These are phyloP conservation scores for Penicillium polonicum DNA, from an alignment of 2,329 filamentous ascomycete genomes.

Conservation along the genomic window DNA sequence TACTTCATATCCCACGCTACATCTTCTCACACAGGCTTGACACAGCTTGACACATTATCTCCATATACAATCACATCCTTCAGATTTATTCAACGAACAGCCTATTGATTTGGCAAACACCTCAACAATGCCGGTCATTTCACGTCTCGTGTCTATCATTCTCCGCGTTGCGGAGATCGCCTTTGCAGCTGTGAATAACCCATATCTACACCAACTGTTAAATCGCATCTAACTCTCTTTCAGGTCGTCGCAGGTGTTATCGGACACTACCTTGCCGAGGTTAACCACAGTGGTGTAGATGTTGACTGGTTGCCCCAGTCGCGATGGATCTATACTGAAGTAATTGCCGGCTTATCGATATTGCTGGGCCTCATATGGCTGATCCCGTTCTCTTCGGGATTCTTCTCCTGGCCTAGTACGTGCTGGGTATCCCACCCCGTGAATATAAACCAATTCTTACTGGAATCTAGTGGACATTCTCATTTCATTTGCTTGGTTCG, in stretches of 20 bases:
- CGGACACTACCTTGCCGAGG: slow-evolving; percentile 61
- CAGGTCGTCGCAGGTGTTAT: slow-evolving; percentile 65
- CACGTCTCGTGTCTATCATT: slow-evolving; percentile 56
- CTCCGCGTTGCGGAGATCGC: slow-evolving; percentile 64
- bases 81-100: background rate
- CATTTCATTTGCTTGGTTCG: slow-evolving; percentile 69
- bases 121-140: slow-evolving; percentile 50
- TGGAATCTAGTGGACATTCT: slow-evolving; percentile 59
- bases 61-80: background rate
- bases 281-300: slow-evolving; percentile 26
- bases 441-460: slow-evolving; percentile 5
- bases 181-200: slow-evolving; percentile 62
- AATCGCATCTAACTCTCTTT: slow-evolving; percentile 13
- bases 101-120: background rate
- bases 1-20: background rate
- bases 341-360: slow-evolving; percentile 67
- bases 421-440: background rate
- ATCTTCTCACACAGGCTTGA: background rate
- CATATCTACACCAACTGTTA: background rate
- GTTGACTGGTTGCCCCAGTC: slow-evolving; percentile 56
- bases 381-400: slow-evolving; percentile 65
- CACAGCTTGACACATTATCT: background rate
- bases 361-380: slow-evolving; percentile 70
- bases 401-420: slow-evolving; percentile 64
- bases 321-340: slow-evolving; percentile 73